Evolutionary conservation across 495 filamentous ascomycete genomes (phyloP), one percentile per base, ranked within the genome.

Genomic region (Penicillium argentinense): DNA sequence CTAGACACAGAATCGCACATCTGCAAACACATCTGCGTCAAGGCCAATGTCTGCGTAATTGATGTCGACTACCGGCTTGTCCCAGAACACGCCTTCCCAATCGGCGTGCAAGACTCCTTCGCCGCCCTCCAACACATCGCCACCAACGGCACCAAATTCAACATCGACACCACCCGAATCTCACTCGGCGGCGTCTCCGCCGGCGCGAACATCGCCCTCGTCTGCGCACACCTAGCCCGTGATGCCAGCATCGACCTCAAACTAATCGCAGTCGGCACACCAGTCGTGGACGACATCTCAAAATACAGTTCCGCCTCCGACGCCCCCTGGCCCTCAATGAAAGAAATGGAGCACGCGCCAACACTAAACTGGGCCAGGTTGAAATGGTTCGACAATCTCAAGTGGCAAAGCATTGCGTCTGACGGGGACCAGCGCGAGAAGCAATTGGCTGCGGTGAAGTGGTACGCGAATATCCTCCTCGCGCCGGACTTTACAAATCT

Each of bases 21-120:
- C 30, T 64, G 58, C 55, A 62, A 62, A 41, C 61, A 64, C 42
- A 51, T 64, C 24, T 47, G 49, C 34, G 55, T 47, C 27, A 62
- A 77, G 24, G 67, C 66, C 0, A 48, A 65, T 16, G 54, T 77
- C 1, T 76, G 73, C 42, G 57, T 74, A 13, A 73, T 79, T 18
- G 76, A 79, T 39, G 69, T 79, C n/a, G 67, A 68, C 24, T 79
- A 79, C 48, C 71, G 75, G n/a, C 68, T 71, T 4, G 72, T 70
- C 4, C 74, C 76, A 16, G 75, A 78, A 52, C 42, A 59, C 13
- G 52, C 64, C 12, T 78, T 71, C 53, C 73, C 71, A 3, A 76
- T 73, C 45, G 64, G 68, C 39, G 59, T 76, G 17, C 59, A 74
- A 42, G 75, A 77, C 37, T 73, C 65, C 4, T 77, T 71, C 61